Evolutionary conservation across 2,329 filamentous ascomycete genomes (phyloP), one percentile per base, ranked within the genome.

Genomic region (Fusarium brevicatenulatum): DNA sequence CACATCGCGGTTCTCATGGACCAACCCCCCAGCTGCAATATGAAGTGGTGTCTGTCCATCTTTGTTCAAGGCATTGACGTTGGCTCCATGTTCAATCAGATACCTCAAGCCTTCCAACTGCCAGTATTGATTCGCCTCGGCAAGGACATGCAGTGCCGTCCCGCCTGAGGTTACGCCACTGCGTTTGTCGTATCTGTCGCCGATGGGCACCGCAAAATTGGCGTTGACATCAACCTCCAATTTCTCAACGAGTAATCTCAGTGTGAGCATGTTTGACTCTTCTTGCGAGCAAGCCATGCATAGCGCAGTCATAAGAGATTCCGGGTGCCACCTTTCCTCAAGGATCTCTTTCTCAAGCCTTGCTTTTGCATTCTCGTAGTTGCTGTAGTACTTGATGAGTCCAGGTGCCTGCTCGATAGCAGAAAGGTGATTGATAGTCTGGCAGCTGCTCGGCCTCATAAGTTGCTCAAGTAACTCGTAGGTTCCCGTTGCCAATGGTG

Each of bases 121-220:
- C 75, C 75, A 77, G 53, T 70, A 70, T 13, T 47, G 13, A 16
- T 59, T 47, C 6, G 53, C 73, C 12, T 67, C 59, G 5, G 74
- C 74, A 4, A 77, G 61, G 1, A 73, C 10, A 49, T 77, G 75
- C 2, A 77, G 61, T 19, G 71, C 73, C 4, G 68, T 76, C 3
- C 49, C 56, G 19, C 72, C 71, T 13, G 46, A 39, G 13, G 23
- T 18, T 5, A 56, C 39, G 4, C 59, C 28, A 1, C 19, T 5
- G 3, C 5, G 44, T 4, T 12, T 21, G 6, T 25, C 6, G 6
- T 28, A n/a, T 15, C 5, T 8, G 5, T 66, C 28, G 4, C 10
- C 19, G 2, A 23, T 30, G 2, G 3, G 4, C 13, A 30, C 28
- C 5, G 57, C 65, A 25, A 19, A 57, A 2, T 23, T 67, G 1